Base-by-base conservation (phyloP, 2,329 filamentous ascomycete species). In the Fusarium ramigenum region DNA sequence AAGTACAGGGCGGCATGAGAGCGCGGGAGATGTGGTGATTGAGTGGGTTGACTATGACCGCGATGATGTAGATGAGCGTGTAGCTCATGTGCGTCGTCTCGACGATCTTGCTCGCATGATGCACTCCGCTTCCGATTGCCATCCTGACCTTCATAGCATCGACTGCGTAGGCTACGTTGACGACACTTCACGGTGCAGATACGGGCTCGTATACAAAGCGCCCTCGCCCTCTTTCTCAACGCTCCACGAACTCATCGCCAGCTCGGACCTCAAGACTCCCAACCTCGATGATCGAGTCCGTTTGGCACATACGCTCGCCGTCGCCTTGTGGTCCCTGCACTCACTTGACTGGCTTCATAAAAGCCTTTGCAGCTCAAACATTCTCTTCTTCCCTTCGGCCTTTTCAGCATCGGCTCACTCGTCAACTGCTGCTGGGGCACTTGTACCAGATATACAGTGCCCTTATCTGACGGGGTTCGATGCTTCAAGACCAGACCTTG, bases 341-440 rank as follows among this genome's bases (percentile, higher is more conserved):
- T 85, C 85, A 2, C 83, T 88, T 42, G 86, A 87, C 76, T 88
- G 86, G 86, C 82, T 88, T 44, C 87, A 90, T 81, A 90, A 90
- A 77, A 87, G 86, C 42, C 81, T 90, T 19, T 86, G 87, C 58
- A 84, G 82, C 62, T 78, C 85, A 64, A 89, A 88, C 78, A 84
- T 90, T 50, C 80, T 90, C 57, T 88, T 90, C 80, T 89, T 87
- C 77, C 84, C 82, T 10, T 84, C 83, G 1, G 79, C 80, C 28
- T 78, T 81, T 72, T 87, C 79, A 75, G 78, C 63, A 19, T 72
- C 76, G 11, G 75, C 78, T 9, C 72, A 74, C 14, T 80, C 81
- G 11, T 73, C 81, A 44, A 77, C 75, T 71, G 84, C 69, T 74
- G 79, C 73, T 79, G 83, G 77, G 60, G 78, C 66, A n/a, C 75